Base-by-base conservation (phyloP, 2,329 filamentous ascomycete species). In the Botryotinia calthae region DNA sequence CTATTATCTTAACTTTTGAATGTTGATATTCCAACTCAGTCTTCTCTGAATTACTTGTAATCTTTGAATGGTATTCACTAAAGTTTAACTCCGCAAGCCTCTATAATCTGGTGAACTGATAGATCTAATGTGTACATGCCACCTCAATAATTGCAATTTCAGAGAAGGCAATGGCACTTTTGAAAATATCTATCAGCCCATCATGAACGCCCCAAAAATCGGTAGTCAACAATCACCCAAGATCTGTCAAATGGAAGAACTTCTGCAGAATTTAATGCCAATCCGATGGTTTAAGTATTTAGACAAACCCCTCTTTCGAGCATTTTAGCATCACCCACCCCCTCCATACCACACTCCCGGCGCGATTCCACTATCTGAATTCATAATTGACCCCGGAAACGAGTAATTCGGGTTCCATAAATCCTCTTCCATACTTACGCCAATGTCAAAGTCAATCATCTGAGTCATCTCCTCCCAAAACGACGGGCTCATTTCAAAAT, bases 381-480 rank as follows among this genome's bases (percentile, higher is more conserved):
- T 40, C 37, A 44, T 20, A 18, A 28, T 42, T 4, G 28, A 28
- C 3, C 42, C 61, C 37, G 61, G 61, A 44, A 63, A 63, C 18
- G 61, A 63, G 40, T 63, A 63, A n/a, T 63, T 63, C 0, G 65
- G 48, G 18, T 37, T 54, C 65, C 65, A 68, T 56, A 69, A 46
- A 31, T 40, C 28, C 51, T 59, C 66, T 37, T 69, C 54, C 51
- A 69, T 59, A 25, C n/a, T 34, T 16, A 42, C n/a, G 9, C 48
- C 66, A 22, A 69, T 37, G 58, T 69, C 54, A 31, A 69, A 59
- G 58, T 69, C 54, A 31, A 69, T 44, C 66, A 69, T 69, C 28
- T 69, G 48, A 10, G 44, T 69, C 51, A 69, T 69, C 37, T 69
- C 66, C 12, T 69, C 54, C 66, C 66, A 69, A 34, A 59, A 69